Percentiles rank a stretch among this genome's conserved stretches.
Conservation (phyloP, 129 eudicot species). For the Tagetes erecta region DNA sequence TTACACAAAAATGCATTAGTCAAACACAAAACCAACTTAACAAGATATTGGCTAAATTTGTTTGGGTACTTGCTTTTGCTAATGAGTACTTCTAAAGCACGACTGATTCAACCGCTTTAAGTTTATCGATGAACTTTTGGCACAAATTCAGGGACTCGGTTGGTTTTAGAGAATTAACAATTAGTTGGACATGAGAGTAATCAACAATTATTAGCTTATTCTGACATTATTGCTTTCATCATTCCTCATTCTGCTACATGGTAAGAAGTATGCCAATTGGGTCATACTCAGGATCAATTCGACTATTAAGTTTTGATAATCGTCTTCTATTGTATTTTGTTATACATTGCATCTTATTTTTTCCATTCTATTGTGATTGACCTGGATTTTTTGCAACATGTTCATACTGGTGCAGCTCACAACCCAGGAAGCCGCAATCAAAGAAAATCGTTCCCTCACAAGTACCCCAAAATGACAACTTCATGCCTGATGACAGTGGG, state of each 20-base stretch:
- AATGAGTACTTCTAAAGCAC: not conserved
- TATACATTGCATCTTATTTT: not conserved
- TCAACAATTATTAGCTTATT: not conserved
- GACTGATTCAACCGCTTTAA: not conserved
- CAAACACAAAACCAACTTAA: not conserved
- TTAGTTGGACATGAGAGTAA: not conserved
- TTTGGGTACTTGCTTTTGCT: not conserved
- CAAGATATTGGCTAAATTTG: not conserved
- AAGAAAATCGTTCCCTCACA: constrained; percentile 53
- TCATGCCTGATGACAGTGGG: constrained; percentile 42
- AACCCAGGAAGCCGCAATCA: constrained; percentile 51
- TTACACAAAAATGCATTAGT: constrained; percentile 16
- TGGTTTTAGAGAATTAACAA: constrained; percentile 7
- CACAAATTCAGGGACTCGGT: constrained; percentile 12
- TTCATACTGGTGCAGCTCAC: constrained; percentile 48
- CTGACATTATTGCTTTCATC: not conserved
- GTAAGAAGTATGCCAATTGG: constrained; percentile 13
- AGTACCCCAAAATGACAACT: constrained; percentile 47
- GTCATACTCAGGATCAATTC: not conserved
- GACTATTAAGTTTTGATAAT: not conserved
- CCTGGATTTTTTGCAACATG: constrained; percentile 13
- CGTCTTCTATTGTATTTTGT: constrained; percentile 11
- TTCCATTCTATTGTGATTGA: constrained; percentile 11
- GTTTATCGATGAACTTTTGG: not conserved
- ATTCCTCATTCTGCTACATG: not conserved